Percentiles rank a stretch among this genome's conserved stretches.
These are phyloP conservation scores for Boechera stricta DNA, from an alignment of 345 rosid genomes.

Conservation along the genomic window DNA sequence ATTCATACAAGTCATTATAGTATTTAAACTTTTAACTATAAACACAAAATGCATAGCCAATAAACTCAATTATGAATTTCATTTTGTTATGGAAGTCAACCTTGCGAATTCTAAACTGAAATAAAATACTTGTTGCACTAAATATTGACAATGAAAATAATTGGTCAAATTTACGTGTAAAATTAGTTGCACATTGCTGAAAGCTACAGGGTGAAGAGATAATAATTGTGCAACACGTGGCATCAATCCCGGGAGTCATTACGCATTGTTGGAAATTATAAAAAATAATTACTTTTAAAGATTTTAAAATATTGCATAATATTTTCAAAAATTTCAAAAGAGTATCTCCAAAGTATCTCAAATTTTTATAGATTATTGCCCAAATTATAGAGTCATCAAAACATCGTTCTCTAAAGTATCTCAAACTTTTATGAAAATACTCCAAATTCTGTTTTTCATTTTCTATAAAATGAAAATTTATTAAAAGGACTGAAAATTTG, in stretches of 20 bases:
- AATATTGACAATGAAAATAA: neutral
- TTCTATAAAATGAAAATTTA: too few species aligned
- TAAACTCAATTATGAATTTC: neutral
- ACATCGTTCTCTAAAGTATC: too few species aligned
- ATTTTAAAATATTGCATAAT: too few species aligned
- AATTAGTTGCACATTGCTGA: slow-evolving; percentile 5
- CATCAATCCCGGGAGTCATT: neutral
- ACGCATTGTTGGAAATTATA: neutral
- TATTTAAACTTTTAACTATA: neutral
- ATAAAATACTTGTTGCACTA: neutral
- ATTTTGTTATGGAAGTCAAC: neutral
- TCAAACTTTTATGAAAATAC: too few species aligned
- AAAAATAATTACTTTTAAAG: too few species aligned
- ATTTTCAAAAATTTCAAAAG: too few species aligned
- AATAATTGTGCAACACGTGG: slow-evolving; percentile 9
- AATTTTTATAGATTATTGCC: too few species aligned
- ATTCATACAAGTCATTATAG: neutral
- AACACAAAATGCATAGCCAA: slow-evolving; percentile 1
- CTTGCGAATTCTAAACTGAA: slow-evolving; percentile 1
- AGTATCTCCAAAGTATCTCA: too few species aligned
- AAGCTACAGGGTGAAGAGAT: neutral
- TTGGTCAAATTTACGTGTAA: slow-evolving; percentile 18
- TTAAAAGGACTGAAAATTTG: too few species aligned
- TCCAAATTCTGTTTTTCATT: too few species aligned
- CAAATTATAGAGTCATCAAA: too few species aligned